A percentile compares a stretch with the other conserved stretches of the same genome.
Conservation (phyloP, 2,329 filamentous ascomycete genomes). For the Aspergillus tamarii region DNA sequence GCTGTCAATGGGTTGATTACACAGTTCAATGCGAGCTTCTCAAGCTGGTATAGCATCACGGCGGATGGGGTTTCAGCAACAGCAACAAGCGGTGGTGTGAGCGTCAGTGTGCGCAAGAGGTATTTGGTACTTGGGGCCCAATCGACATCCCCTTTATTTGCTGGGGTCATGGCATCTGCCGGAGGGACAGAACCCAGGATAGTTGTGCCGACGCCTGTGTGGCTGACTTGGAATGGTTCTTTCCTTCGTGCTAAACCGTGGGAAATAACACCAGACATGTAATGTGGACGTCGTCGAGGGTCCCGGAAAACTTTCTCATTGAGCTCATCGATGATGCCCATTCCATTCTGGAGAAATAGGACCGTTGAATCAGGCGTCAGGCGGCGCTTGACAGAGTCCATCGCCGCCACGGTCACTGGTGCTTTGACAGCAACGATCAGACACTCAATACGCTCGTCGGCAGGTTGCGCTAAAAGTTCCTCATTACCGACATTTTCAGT, state of each 20-base stretch:
- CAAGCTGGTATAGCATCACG: slow-evolving; percentile 74
- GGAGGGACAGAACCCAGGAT: slow-evolving; percentile 56
- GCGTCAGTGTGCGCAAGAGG: slow-evolving; percentile 66
- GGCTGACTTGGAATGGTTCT: slow-evolving; percentile 56
- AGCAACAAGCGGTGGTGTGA: slow-evolving; percentile 65
- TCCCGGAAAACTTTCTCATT: slow-evolving; percentile 72
- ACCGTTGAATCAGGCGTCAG: slow-evolving; percentile 72
- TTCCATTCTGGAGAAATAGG: slow-evolving; percentile 76
- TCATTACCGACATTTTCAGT: slow-evolving; percentile 15
- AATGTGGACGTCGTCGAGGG: slow-evolving; percentile 67
- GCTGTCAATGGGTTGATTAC: slow-evolving; percentile 82
- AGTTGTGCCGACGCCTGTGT: slow-evolving; percentile 63
- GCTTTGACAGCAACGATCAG: slow-evolving; percentile 82
- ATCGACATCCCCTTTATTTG: slow-evolving; percentile 28
- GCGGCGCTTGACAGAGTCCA: slow-evolving; percentile 68
- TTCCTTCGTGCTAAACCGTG: slow-evolving; percentile 57
- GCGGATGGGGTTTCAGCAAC: slow-evolving; percentile 60
- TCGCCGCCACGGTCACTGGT: slow-evolving; percentile 65
- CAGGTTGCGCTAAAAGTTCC: slow-evolving; percentile 14
- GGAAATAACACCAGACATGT: slow-evolving; percentile 70
- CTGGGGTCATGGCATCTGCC: slow-evolving; percentile 17
- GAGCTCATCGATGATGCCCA: slow-evolving; percentile 81
- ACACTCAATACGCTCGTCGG: slow-evolving; percentile 63
- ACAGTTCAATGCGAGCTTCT: slow-evolving; percentile 74
- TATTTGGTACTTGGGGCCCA: slow-evolving; percentile 56